Percentiles rank a stretch among this genome's conserved stretches.
Evolutionary conservation across 179 eudicot species (phyloP).

Genomic region (Nepenthes alata): DNA sequence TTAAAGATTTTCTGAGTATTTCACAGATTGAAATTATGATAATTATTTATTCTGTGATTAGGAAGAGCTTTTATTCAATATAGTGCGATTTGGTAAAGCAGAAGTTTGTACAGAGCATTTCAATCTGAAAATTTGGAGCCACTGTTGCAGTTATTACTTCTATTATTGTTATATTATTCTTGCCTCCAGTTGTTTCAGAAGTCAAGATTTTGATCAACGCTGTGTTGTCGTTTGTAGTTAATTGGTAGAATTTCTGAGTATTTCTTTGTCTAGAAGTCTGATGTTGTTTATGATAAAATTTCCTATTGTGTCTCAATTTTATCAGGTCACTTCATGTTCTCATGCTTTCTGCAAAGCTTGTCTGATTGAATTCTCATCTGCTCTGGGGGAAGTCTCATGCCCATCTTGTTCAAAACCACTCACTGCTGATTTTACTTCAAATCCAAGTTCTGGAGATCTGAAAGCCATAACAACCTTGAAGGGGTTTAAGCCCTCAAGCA

Average conservation of each 20-base stretch:
- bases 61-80: no score
- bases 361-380: conserved; percentile 55
- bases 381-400: conserved; percentile 53
- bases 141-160: neutral
- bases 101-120: neutral
- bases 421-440: conserved; percentile 76
- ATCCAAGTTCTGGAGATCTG: conserved; percentile 26
- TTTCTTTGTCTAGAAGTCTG: no score
- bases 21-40: no score
- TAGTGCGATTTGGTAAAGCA: no score
- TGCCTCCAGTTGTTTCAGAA: neutral
- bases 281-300: neutral
- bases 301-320: conserved; percentile 2
- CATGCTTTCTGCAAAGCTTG: conserved; percentile 77
- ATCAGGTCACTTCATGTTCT: conserved; percentile 70
- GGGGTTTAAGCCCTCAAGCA: conserved; percentile 75
- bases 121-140: neutral
- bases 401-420: conserved; percentile 79
- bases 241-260: no score
- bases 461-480: conserved; percentile 44
- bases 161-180: neutral
- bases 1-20: no score
- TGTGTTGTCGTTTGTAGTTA: no score
- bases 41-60: no score
- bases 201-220: no score